A percentile compares a stretch with the other conserved stretches of the same genome.
phyloP scores from a whole-genome alignment of 2,329 filamentous ascomycete genomes.

The Botrytis fragariae region DNA sequence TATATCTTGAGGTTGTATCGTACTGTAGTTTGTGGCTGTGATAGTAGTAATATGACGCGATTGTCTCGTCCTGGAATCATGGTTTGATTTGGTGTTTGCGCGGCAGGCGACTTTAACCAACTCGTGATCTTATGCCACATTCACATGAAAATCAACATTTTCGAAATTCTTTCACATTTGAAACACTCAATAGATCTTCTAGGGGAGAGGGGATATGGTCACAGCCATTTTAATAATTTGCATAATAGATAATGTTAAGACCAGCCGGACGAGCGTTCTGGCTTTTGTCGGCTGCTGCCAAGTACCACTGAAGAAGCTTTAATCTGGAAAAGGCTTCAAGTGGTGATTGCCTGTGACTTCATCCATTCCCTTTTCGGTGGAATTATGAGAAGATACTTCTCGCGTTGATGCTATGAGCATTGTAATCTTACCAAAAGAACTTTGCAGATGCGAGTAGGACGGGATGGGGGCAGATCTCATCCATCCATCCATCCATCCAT shows the following conservation, averaged over 20 bases:
- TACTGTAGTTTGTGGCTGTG: not conserved
- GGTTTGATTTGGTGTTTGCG: not conserved
- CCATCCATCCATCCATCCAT: not conserved
- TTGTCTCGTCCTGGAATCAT: constrained; percentile 3
- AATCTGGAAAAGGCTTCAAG: not conserved
- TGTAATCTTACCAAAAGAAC: not conserved
- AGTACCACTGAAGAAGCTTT: not conserved
- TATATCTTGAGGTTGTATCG: not conserved
- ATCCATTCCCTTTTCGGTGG: not conserved
- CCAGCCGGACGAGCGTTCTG: not conserved
- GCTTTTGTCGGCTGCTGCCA: not conserved
- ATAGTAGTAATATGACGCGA: not conserved
- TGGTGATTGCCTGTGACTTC: not conserved
- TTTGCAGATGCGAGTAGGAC: not conserved
- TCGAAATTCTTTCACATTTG: not conserved
- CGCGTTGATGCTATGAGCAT: not conserved
- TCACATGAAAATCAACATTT: not conserved
- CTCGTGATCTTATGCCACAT: constrained; percentile 5
- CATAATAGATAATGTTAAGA: not conserved
- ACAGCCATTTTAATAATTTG: not conserved
- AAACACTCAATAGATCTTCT: not conserved
- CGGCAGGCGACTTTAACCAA: constrained; percentile 12
- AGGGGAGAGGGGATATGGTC: not conserved
- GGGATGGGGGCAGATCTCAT: not conserved
- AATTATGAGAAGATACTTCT: not conserved